These are phyloP conservation scores for Phalaenopsis hybrid DNA, from an alignment of 116 monocot species.

Conservation along the genomic window DNA sequence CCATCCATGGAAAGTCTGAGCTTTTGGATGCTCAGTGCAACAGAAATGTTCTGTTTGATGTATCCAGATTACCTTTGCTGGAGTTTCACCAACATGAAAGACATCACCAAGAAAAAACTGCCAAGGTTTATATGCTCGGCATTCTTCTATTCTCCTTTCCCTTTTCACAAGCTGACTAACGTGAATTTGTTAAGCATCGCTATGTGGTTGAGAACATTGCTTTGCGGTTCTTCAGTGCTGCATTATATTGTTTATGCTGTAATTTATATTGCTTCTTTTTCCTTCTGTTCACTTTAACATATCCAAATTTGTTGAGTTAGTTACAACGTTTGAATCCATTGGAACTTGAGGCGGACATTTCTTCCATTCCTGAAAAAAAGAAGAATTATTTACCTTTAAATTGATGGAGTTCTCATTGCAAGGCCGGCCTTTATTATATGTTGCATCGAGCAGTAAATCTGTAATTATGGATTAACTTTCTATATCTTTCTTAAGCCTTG, in stretches of 20 bases:
- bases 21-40: constrained; percentile 22
- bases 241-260: background rate
- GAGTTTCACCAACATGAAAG: constrained; percentile 72
- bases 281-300: too few relatives aligned
- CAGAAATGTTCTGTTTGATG: constrained; percentile 36
- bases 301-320: too few relatives aligned
- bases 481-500: background rate
- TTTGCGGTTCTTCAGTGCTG: background rate
- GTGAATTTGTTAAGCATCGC: background rate
- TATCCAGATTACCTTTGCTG: constrained; percentile 50
- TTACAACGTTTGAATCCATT: background rate
- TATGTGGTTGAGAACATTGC: background rate
- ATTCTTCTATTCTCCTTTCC: background rate
- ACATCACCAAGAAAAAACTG: constrained; percentile 42
- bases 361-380: background rate
- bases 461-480: background rate
- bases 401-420: too few relatives aligned
- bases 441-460: background rate
- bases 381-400: background rate
- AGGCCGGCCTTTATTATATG: background rate
- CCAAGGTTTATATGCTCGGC: constrained; percentile 34
- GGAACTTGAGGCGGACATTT: background rate
- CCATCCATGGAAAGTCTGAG: constrained; percentile 31
- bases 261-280: background rate
- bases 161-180: background rate